phyloP scores from a whole-genome alignment of 2,329 filamentous ascomycete species.

The Alternaria sp. region DNA sequence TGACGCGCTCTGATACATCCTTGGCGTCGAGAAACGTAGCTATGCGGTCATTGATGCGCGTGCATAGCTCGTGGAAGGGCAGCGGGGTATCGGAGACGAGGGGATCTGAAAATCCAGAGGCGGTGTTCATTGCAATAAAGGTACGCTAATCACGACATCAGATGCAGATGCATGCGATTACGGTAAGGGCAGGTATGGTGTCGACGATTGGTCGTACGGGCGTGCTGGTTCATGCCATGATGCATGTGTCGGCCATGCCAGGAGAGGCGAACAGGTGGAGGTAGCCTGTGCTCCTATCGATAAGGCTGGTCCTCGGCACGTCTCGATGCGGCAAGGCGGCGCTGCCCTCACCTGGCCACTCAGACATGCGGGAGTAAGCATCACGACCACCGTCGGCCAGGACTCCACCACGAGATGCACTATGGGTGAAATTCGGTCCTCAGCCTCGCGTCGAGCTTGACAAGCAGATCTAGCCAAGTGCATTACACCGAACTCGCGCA shows the following conservation, averaged over 20 bases:
- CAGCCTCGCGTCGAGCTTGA: slow-evolving; percentile 21
- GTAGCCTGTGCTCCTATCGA: slow-evolving; percentile 28
- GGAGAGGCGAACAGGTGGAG: slow-evolving; percentile 27
- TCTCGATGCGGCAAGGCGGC: slow-evolving; percentile 25
- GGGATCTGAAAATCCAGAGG: slow-evolving; percentile 40
- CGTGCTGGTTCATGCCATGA: slow-evolving; percentile 32
- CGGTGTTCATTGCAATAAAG: slow-evolving; percentile 49
- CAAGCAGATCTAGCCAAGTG: slow-evolving; percentile 1
- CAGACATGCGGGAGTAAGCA: slow-evolving; percentile 24
- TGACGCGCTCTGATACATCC: slow-evolving; percentile 64
- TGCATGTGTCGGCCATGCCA: slow-evolving; percentile 26
- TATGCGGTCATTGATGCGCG: slow-evolving; percentile 66
- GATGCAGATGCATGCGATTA: slow-evolving; percentile 30
- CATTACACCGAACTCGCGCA: slow-evolving; percentile 15
- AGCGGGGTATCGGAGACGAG: slow-evolving; percentile 55
- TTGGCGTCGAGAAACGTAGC: slow-evolving; percentile 70
- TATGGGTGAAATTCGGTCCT: slow-evolving; percentile 3
- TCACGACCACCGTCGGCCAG: slow-evolving; percentile 3
- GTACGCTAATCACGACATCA: slow-evolving; percentile 46
- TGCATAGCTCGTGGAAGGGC: slow-evolving; percentile 57
- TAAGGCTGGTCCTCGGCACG: slow-evolving; percentile 27
- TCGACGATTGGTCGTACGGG: slow-evolving; percentile 28
- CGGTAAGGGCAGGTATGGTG: slow-evolving; percentile 16
- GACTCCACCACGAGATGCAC: slow-evolving; percentile 14
- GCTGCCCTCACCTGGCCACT: slow-evolving; percentile 21